phyloP scores from a whole-genome alignment of 306 rosid species.

The Senna tora region DNA sequence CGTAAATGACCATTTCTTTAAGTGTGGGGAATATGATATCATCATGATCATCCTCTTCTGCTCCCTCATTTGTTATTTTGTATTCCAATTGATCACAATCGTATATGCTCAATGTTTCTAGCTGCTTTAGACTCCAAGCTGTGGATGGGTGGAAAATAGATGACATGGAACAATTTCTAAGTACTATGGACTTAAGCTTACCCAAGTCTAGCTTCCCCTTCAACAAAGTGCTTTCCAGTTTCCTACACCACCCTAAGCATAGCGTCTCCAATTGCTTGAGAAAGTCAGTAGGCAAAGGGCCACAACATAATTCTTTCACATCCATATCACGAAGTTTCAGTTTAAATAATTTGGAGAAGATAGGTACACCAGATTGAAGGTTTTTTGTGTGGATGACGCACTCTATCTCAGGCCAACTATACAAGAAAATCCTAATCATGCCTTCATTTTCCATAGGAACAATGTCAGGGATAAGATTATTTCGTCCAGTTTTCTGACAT shows the following conservation, averaged over 20 bases:
- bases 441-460: constrained; percentile 8
- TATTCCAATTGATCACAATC: neutral
- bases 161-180: neutral
- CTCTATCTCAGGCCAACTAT: neutral
- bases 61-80: constrained; percentile 9
- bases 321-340: neutral
- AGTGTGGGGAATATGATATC: neutral
- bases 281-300: neutral
- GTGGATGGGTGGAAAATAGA: neutral
- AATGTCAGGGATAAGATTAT: constrained; percentile 29
- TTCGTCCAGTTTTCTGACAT: neutral
- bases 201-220: neutral
- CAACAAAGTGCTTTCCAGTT: neutral
- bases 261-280: neutral
- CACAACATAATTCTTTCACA: constrained; percentile 3
- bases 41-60: neutral
- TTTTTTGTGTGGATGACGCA: constrained; percentile 10
- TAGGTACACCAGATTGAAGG: neutral
- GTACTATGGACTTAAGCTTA: neutral
- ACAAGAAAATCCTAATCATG: neutral
- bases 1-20: neutral
- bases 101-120: neutral
- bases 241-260: rapidly evolving
- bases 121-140: constrained; percentile 1
- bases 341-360: constrained; percentile 16